Conservation (phyloP, 2,329 filamentous ascomycete species). For the Laburnicola sp. region DNA sequence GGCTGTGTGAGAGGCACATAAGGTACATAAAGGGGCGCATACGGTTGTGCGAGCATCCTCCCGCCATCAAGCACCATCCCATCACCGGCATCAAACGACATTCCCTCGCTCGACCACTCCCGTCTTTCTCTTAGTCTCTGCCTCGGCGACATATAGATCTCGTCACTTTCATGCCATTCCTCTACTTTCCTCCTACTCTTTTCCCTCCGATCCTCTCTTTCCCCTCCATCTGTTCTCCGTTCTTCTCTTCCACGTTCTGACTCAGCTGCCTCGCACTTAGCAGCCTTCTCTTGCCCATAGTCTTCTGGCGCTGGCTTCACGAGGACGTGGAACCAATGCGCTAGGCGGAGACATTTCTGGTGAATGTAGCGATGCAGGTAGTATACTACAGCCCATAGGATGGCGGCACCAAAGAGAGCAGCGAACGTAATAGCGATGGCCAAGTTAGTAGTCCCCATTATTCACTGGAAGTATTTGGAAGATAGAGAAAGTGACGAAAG, state of each 20-base stretch:
- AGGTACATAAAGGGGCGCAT: neutral
- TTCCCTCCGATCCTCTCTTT: constrained; percentile 3
- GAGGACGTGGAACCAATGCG: constrained; percentile 20
- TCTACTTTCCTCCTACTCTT: constrained; percentile 1
- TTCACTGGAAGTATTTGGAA: constrained; percentile 2
- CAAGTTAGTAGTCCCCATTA: constrained; percentile 20
- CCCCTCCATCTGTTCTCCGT: neutral
- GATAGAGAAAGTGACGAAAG: neutral
- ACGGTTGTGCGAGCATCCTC: neutral
- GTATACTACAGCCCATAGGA: constrained; percentile 26
- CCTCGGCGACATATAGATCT: neutral
- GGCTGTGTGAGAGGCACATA: neutral
- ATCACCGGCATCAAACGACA: no score
- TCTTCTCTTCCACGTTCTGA: constrained; percentile 3
- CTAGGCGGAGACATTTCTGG: constrained; percentile 18
- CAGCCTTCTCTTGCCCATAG: constrained; percentile 1
- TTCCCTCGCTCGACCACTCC: neutral
- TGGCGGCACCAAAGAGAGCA: constrained; percentile 22
- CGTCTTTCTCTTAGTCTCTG: neutral
- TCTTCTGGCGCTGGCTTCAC: constrained; percentile 3
- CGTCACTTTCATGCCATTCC: neutral
- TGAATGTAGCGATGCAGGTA: constrained; percentile 23
- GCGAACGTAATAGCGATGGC: constrained; percentile 25
- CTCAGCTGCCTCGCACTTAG: neutral
- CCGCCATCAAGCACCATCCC: no score